Evolutionary conservation across 2,329 filamentous ascomycete genomes (phyloP).

Genomic region (Helminthosporium solani): DNA sequence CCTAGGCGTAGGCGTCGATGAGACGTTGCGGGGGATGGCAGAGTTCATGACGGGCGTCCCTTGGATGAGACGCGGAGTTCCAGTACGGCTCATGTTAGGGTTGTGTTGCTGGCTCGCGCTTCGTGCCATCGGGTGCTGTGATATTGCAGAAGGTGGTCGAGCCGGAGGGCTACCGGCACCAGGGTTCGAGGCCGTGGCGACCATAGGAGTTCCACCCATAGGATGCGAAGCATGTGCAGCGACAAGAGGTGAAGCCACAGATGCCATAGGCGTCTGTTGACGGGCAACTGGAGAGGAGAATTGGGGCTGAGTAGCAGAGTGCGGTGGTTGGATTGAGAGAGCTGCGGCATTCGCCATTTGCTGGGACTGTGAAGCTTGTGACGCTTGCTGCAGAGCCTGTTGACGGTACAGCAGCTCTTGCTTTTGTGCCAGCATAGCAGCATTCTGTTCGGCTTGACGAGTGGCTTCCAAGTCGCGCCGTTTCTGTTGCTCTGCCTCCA

Average conservation of each 20-base stretch:
- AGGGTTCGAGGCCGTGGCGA: conserved; percentile 39
- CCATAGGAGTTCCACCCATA: conserved; percentile 50
- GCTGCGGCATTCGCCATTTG: conserved; percentile 25
- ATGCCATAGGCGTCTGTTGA: conserved; percentile 49
- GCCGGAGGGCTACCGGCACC: conserved; percentile 39
- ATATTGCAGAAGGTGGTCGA: conserved; percentile 42
- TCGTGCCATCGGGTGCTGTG: conserved; percentile 41
- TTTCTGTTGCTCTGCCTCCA: conserved; percentile 38
- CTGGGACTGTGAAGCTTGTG: conserved; percentile 30
- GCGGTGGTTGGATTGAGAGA: conserved; percentile 46
- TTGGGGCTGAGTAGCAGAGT: conserved; percentile 58
- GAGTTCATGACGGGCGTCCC: conserved; percentile 42
- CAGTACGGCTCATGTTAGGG: conserved; percentile 37
- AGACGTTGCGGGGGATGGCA: conserved; percentile 40
- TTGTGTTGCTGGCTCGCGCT: conserved; percentile 42
- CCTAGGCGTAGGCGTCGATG: conserved; percentile 40
- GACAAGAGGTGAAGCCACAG: conserved; percentile 46
- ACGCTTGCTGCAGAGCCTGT: conserved; percentile 36
- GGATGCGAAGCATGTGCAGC: conserved; percentile 35
- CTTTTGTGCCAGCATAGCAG: conserved; percentile 22
- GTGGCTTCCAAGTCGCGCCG: conserved; percentile 35
- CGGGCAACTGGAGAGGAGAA: conserved; percentile 64
- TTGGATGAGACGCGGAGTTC: conserved; percentile 42
- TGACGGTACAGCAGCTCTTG: conserved; percentile 45
- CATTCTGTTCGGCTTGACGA: conserved; percentile 25